Percentiles rank a stretch among this genome's conserved stretches.
These are phyloP conservation scores for Diaporthe sp. DNA, from an alignment of 2,329 filamentous ascomycete species.

Conservation along the genomic window DNA sequence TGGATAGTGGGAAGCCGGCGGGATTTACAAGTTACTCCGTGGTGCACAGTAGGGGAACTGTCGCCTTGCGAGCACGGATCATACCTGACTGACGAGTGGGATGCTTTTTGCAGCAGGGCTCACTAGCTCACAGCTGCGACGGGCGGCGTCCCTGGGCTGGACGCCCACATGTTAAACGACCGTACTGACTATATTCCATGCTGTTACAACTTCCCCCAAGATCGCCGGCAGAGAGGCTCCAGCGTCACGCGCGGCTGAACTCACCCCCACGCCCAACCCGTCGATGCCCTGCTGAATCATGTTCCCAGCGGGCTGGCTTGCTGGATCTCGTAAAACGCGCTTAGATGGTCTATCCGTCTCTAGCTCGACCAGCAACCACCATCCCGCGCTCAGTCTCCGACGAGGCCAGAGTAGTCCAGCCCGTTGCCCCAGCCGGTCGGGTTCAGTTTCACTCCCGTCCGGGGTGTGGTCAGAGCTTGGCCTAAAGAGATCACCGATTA, in stretches of 20 bases:
- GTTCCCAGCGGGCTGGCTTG: conserved; percentile 16
- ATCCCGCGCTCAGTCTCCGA: conserved; percentile 14
- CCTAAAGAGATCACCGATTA: conserved; percentile 29
- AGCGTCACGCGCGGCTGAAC: conserved; percentile 27
- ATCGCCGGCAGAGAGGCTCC: neutral
- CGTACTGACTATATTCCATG: conserved; percentile 4
- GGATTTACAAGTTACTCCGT: neutral
- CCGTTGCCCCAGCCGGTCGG: conserved; percentile 31
- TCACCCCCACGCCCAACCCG: conserved; percentile 35
- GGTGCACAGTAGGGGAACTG: neutral
- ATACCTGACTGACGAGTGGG: conserved; percentile 17
- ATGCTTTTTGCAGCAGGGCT: conserved; percentile 9
- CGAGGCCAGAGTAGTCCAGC: conserved; percentile 1
- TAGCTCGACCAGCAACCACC: conserved; percentile 26
- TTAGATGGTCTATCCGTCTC: conserved; percentile 37
- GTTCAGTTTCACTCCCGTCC: conserved; percentile 21
- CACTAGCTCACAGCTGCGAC: conserved; percentile 17
- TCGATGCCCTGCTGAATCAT: conserved; percentile 15
- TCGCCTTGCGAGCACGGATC: conserved; percentile 24
- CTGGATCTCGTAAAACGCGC: conserved; percentile 19
- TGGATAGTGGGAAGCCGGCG: neutral
- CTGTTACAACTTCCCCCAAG: neutral
- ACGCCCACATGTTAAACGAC: neutral
- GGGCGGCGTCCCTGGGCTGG: neutral
- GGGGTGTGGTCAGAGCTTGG: conserved; percentile 25